These are phyloP conservation scores for Croton setiger DNA, from an alignment of 441 rosid species.

Conservation along the genomic window DNA sequence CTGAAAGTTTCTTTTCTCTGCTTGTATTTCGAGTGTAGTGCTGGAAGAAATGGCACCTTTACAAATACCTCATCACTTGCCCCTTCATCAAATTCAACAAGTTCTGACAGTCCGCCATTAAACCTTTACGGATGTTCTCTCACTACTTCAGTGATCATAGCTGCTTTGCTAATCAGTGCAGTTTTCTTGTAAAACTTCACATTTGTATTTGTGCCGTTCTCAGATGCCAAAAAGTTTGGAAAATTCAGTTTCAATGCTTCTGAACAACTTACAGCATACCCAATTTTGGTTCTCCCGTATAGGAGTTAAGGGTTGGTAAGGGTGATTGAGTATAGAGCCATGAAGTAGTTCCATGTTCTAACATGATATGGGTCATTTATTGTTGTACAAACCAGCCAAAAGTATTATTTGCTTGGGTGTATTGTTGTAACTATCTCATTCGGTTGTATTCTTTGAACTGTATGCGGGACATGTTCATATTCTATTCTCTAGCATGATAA, in stretches of 20 bases:
- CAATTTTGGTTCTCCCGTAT: conserved; percentile 57
- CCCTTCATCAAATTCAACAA: conserved; percentile 74
- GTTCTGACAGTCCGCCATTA: conserved; percentile 43
- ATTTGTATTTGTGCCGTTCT: conserved; percentile 14
- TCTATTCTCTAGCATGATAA: conserved; percentile 5
- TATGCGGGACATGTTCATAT: conserved; percentile 11
- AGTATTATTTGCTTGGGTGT: conserved; percentile 21
- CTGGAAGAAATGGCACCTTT: conserved; percentile 63
- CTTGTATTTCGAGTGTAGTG: conserved; percentile 37
- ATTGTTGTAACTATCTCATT: conserved; percentile 31
- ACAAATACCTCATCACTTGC: conserved; percentile 62
- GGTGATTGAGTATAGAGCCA: conserved; percentile 29
- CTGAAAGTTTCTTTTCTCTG: too few relatives aligned
- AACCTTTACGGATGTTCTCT: conserved; percentile 31
- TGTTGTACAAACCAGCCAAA: conserved; percentile 28
- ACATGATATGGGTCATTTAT: conserved; percentile 20
- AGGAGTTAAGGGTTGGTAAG: conserved; percentile 32
- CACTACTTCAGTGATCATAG: conserved; percentile 46
- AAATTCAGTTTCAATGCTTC: conserved; percentile 19
- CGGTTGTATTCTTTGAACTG: conserved; percentile 34
- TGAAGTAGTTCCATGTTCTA: conserved; percentile 25
- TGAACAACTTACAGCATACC: conserved; percentile 34
- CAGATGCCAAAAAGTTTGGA: conserved; percentile 13
- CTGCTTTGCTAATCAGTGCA: conserved; percentile 33
- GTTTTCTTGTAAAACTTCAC: conserved; percentile 46